Evolutionary conservation across 2,329 filamentous ascomycete species (phyloP).

Genomic region (Colletotrichum sp.): DNA sequence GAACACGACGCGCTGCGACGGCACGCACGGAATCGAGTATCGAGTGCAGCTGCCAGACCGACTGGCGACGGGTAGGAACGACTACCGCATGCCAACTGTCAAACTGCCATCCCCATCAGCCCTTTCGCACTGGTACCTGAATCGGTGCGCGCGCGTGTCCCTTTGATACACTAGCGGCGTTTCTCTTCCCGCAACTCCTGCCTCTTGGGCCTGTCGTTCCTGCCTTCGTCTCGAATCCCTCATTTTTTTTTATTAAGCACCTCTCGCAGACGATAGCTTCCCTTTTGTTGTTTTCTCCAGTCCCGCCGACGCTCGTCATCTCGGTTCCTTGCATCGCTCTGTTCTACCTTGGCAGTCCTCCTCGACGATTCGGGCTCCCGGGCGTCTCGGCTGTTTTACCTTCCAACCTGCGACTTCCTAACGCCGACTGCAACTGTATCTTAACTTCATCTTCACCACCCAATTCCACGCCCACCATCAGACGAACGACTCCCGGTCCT

Average conservation of each 20-base stretch:
- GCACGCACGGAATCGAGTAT: neutral
- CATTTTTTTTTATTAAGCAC: neutral
- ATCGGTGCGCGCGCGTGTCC: neutral
- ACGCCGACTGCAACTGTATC: neutral
- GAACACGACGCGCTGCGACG: neutral
- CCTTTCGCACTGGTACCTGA: neutral
- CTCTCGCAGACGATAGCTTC: neutral
- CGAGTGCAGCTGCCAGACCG: slow-evolving; percentile 3
- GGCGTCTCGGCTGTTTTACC: slow-evolving; percentile 5
- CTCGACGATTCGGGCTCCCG: neutral
- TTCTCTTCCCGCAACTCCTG: neutral
- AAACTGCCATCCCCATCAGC: neutral
- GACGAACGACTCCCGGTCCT: neutral
- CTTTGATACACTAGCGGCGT: slow-evolving; percentile 10
- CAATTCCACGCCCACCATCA: neutral
- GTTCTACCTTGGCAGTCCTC: neutral
- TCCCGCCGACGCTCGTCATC: neutral
- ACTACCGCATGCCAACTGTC: neutral
- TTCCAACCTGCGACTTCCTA: neutral
- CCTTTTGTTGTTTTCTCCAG: neutral
- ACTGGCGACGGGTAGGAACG: neutral
- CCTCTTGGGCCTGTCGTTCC: neutral
- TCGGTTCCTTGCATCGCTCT: neutral
- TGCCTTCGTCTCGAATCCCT: neutral
- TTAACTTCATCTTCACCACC: slow-evolving; percentile 8